phyloP scores from a whole-genome alignment of 169 alveolate species.

The Plasmodium relictum region DNA sequence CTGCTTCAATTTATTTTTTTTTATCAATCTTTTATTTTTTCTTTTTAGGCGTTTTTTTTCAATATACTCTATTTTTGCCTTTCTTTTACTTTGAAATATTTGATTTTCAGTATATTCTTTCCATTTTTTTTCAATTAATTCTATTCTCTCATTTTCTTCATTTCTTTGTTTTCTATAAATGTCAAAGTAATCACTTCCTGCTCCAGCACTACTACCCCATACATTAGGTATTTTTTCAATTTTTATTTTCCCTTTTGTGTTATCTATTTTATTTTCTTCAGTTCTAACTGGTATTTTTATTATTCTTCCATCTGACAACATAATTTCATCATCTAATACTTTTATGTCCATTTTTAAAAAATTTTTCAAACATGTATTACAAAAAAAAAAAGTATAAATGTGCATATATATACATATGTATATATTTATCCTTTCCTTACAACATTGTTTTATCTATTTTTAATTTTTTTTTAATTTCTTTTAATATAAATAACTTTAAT shows the following conservation, averaged over 20 bases:
- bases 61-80: conserved; percentile 77
- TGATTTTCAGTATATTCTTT: conserved; percentile 80
- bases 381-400: too few species aligned
- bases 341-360: conserved; percentile 23
- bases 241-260: conserved; percentile 62
- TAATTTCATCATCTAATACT: conserved; percentile 76
- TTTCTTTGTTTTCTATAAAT: conserved; percentile 80
- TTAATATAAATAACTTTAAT: too few species aligned
- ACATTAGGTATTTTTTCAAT: conserved; percentile 82
- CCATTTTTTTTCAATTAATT: conserved; percentile 79
- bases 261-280: conserved; percentile 39
- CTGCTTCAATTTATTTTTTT: conserved; percentile 72
- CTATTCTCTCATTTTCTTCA: conserved; percentile 78
- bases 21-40: conserved; percentile 78
- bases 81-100: conserved; percentile 79
- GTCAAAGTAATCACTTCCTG: conserved; percentile 87
- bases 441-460: neutral
- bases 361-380: neutral
- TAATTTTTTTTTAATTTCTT: neutral
- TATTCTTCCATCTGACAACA: conserved; percentile 79
- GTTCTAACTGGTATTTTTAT: conserved; percentile 72
- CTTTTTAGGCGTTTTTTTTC: conserved; percentile 76
- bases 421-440: too few species aligned
- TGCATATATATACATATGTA: too few species aligned
- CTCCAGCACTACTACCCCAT: conserved; percentile 89